Conservation (phyloP, 2,329 filamentous ascomycete genomes). For the Calonectria honghensis region DNA sequence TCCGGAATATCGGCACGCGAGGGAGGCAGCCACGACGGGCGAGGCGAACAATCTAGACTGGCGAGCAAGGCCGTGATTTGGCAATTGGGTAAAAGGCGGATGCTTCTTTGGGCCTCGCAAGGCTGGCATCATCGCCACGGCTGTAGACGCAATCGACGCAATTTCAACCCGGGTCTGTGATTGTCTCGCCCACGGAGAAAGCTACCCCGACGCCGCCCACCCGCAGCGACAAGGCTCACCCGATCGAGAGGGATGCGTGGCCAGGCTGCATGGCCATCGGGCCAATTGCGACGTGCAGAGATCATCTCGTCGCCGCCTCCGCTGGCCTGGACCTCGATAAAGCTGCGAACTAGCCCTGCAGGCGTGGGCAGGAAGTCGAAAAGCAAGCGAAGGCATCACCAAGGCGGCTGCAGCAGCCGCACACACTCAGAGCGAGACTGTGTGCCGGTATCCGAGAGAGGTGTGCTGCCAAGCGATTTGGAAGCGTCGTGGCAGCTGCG, state of each 20-base stretch:
- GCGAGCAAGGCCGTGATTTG: constrained; percentile 5
- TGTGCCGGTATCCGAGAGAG: constrained; percentile 53
- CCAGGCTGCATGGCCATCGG: constrained; percentile 13
- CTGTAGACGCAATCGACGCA: constrained; percentile 49
- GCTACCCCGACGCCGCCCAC: constrained; percentile 12
- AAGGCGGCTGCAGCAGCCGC: constrained; percentile 9
- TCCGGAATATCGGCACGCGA: constrained; percentile 36
- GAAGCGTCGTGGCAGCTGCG: constrained; percentile 37
- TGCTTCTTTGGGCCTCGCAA: background rate
- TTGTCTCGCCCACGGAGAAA: constrained; percentile 3
- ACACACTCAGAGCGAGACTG: constrained; percentile 12
- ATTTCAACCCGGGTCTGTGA: constrained; percentile 3
- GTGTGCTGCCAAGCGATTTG: constrained; percentile 49
- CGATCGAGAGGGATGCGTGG: background rate
- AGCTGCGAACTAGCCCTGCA: constrained; percentile 31
- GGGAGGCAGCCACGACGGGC: constrained; percentile 27
- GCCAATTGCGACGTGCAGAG: constrained; percentile 21
- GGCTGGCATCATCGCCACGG: constrained; percentile 51
- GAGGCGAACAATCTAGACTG: constrained; percentile 35
- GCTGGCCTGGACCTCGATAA: constrained; percentile 32
- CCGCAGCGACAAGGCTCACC: constrained; percentile 14
- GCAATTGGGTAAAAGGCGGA: background rate
- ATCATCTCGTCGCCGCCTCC: background rate
- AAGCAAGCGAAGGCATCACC: constrained; percentile 6
- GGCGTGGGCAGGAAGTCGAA: background rate